Evolutionary conservation across 2,329 filamentous ascomycete species (phyloP), one percentile per base, ranked within the genome.

Genomic region (Colletotrichum chlorophyti): DNA sequence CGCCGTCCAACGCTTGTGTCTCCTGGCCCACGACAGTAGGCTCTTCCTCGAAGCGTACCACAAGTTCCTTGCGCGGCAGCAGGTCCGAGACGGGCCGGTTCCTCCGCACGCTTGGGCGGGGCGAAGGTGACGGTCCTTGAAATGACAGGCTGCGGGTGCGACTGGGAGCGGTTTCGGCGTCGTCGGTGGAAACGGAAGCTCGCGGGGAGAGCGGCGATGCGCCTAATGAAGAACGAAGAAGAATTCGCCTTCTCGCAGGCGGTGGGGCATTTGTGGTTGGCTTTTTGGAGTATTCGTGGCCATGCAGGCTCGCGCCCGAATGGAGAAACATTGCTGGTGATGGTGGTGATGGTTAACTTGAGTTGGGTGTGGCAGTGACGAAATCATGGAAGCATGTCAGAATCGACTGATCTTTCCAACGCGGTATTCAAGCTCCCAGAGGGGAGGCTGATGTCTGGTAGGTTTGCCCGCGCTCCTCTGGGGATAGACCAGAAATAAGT

Each of bases 241-340:
- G 72, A n/a, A 73, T 68, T 35, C 73, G 74, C 62, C 65, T 69
- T 21, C 69, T 65, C 35, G 71, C 69, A 62, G 69, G 71, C 52
- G 70, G 63, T 34, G 68, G 66, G 17, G 17, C 47, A 19, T 42
- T 59, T 32, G 71, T 64, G 21, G 70, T 55, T 51, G 71, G 66
- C 40, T 72, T 70, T 54, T 71, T 70, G 26, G 82, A 84, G 65
- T 82, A 86, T 67, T 86, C 83, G 67, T 86, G 83, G 68, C 83
- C 83, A 66, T 86, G 83, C 17, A 86, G 75, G 70, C 83, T 81
- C 46, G 83, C 83, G 41, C 82, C 83, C 15, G 82, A 77, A 65
- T 86, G 84, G 29, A 86, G 72, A 66, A 86, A 84, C 84, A 87
- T n/a, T n/a, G n/a, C n/a, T n/a, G n/a, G n/a, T n/a, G n/a, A n/a